phyloP scores from a whole-genome alignment of 805 yeast genomes.

The Wickerhamiella lipophila region DNA sequence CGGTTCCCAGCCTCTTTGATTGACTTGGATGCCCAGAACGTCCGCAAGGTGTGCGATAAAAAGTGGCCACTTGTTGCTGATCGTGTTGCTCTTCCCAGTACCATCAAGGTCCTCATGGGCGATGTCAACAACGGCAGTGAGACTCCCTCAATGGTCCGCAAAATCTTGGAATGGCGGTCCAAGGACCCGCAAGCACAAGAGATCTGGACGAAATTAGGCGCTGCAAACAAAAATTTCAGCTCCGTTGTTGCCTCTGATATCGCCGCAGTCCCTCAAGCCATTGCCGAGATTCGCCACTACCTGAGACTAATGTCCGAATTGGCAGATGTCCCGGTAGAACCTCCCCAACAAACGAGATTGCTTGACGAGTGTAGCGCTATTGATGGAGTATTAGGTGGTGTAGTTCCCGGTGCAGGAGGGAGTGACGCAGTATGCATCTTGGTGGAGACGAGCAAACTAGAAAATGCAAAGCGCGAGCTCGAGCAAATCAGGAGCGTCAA shows the following conservation, averaged over 20 bases:
- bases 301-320: constrained; percentile 48
- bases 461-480: constrained; percentile 23
- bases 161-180: constrained; percentile 59
- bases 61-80: constrained; percentile 49
- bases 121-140: constrained; percentile 88
- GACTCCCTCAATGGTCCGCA: constrained; percentile 78
- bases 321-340: constrained; percentile 84
- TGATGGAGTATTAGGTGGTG: constrained; percentile 82
- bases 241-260: constrained; percentile 30
- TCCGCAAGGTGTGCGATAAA: constrained; percentile 24
- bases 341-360: constrained; percentile 56
- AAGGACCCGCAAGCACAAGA: constrained; percentile 39
- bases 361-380: constrained; percentile 44
- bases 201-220: constrained; percentile 45
- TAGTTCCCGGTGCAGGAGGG: constrained; percentile 98
- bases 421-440: constrained; percentile 80
- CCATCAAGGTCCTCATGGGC: constrained; percentile 71
- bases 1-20: constrained; percentile 53
- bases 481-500: constrained; percentile 18
- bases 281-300: constrained; percentile 37
- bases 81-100: constrained; percentile 52
- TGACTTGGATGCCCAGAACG: constrained; percentile 21
- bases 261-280: constrained; percentile 14
- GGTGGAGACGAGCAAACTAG: constrained; percentile 37
- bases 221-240: constrained; percentile 48